phyloP scores from a whole-genome alignment of 148 eudicot genomes.

The Vaccinium myrtillus region DNA sequence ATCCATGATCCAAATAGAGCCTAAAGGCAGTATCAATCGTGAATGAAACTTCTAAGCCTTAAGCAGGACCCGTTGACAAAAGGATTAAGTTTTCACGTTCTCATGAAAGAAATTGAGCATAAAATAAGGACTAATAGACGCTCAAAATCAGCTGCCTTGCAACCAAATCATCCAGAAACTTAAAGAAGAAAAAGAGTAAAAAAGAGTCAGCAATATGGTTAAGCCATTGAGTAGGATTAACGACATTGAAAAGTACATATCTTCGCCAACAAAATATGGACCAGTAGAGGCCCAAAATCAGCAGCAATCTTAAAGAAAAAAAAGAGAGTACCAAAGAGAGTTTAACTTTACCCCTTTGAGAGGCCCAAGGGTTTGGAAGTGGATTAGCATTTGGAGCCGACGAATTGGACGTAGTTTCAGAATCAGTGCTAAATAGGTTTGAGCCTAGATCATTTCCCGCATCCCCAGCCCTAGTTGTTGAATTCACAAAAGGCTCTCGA shows the following conservation, averaged over 20 bases:
- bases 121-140: no score
- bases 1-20: not conserved
- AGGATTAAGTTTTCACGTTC: no score
- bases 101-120: no score
- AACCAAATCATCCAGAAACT: not conserved
- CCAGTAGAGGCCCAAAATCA: not conserved
- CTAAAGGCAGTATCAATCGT: not conserved
- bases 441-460: slow-evolving; percentile 15
- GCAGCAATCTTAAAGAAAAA: not conserved
- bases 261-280: not conserved
- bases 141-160: no score
- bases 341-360: slow-evolving; percentile 28
- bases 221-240: not conserved
- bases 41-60: no score
- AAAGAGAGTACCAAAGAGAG: not conserved
- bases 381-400: slow-evolving; percentile 46
- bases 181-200: not conserved
- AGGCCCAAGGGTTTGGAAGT: slow-evolving; percentile 49
- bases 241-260: not conserved
- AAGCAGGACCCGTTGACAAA: no score
- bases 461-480: slow-evolving; percentile 19
- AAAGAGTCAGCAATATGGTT: not conserved
- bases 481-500: slow-evolving; percentile 27
- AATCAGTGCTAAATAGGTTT: slow-evolving; percentile 24
- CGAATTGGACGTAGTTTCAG: slow-evolving; percentile 22